phyloP scores from a whole-genome alignment of 176 grass and related monocot genomes.

The Puccinellia tenuiflora region DNA sequence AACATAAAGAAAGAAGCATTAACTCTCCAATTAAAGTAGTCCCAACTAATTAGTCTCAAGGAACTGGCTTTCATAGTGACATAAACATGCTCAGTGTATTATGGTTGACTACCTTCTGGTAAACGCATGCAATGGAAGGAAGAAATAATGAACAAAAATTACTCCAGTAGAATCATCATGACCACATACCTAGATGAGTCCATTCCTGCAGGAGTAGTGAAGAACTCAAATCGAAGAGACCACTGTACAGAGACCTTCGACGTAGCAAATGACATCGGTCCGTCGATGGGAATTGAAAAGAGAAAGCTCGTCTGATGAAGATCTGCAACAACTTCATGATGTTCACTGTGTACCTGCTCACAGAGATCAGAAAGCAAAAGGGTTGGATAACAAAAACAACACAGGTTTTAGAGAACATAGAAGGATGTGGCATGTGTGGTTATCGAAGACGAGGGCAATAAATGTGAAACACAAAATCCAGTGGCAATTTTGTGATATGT shows the following conservation, averaged over 20 bases:
- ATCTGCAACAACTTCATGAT: slow-evolving; percentile 93
- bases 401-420: neutral
- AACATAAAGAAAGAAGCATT: neutral
- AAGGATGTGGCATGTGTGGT: no score
- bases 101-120: neutral
- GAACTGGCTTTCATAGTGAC: no score
- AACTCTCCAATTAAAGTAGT: no score
- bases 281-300: slow-evolving; percentile 88
- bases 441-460: no score
- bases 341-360: slow-evolving; percentile 81
- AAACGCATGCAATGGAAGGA: neutral
- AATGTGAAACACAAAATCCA: no score
- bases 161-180: neutral
- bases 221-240: slow-evolving; percentile 91
- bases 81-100: neutral
- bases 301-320: slow-evolving; percentile 92
- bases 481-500: no score
- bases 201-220: slow-evolving; percentile 74
- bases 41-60: no score
- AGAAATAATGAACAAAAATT: neutral
- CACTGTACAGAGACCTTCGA: slow-evolving; percentile 85
- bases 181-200: slow-evolving; percentile 58
- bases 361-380: neutral
- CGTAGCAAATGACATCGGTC: slow-evolving; percentile 89
- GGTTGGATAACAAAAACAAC: neutral